Conservation (phyloP, 106 monocot genomes). For the Iris macrosiphon region DNA sequence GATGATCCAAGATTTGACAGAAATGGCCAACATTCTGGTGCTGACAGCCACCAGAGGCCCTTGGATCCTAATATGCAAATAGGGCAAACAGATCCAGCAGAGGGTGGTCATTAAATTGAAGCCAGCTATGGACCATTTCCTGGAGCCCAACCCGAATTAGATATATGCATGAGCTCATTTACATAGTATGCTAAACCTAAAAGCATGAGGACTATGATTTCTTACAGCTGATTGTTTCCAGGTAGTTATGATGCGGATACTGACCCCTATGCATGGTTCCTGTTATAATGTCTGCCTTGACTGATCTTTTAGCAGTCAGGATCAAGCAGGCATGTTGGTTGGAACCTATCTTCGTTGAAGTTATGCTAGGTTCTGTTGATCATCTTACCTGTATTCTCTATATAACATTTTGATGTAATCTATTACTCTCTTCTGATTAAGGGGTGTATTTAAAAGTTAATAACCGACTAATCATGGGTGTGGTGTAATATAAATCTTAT, state of each 20-base stretch:
- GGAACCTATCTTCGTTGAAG: constrained; percentile 10
- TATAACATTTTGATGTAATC: constrained; percentile 12
- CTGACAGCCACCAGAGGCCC: constrained; percentile 11
- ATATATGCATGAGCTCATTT: constrained; percentile 10
- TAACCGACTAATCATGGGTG: background rate
- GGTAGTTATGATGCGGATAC: constrained; percentile 32
- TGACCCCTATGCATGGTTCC: constrained; percentile 25
- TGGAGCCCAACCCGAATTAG: constrained; percentile 20
- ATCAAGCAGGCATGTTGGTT: constrained; percentile 17
- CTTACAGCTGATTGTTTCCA: constrained; percentile 22
- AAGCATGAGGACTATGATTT: constrained; percentile 15
- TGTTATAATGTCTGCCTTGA: constrained; percentile 31
- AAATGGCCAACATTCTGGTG: constrained; percentile 28
- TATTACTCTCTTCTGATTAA: constrained; percentile 1
- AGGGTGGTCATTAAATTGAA: background rate
- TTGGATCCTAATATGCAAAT: constrained; percentile 17
- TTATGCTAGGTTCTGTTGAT: constrained; percentile 6
- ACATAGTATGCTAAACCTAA: constrained; percentile 13
- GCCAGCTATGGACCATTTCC: constrained; percentile 1
- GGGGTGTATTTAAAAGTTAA: background rate
- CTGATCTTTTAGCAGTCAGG: constrained; percentile 68
- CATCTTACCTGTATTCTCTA: constrained; percentile 8
- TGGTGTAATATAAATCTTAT: background rate
- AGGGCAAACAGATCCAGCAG: constrained; percentile 8
- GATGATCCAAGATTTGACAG: constrained; percentile 23